phyloP scores from a whole-genome alignment of 768 basidiomycete species.

The Postia placenta region DNA sequence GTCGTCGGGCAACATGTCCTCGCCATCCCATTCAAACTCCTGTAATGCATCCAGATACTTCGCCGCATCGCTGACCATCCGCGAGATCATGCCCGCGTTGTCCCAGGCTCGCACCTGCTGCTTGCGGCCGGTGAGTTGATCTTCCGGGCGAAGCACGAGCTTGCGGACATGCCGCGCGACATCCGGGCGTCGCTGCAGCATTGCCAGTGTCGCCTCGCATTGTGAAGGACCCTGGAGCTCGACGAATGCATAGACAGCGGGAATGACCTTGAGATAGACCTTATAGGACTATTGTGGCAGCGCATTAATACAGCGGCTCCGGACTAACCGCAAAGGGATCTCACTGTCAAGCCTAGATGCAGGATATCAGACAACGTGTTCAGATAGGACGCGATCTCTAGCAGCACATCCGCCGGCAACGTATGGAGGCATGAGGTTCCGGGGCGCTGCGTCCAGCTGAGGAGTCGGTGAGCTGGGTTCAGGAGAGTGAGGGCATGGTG shows the following conservation, averaged over 20 bases:
- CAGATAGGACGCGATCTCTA: constrained; percentile 56
- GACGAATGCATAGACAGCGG: constrained; percentile 56
- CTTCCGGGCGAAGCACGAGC: constrained; percentile 43
- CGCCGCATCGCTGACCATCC: constrained; percentile 44
- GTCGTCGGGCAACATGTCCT: constrained; percentile 53
- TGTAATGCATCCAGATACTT: constrained; percentile 54
- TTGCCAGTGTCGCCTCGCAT: constrained; percentile 55
- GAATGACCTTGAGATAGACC: constrained; percentile 45
- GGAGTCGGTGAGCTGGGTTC: neutral
- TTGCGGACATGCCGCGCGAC: constrained; percentile 65
- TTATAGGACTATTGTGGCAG: constrained; percentile 40
- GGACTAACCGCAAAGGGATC: constrained; percentile 22
- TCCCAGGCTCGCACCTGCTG: constrained; percentile 21
- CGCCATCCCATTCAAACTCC: constrained; percentile 68
- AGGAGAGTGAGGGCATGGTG: neutral
- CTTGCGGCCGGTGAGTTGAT: constrained; percentile 1
- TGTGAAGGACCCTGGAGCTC: constrained; percentile 49
- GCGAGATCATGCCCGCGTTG: constrained; percentile 35
- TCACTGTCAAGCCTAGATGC: constrained; percentile 53
- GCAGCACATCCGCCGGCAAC: constrained; percentile 56
- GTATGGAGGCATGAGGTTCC: neutral
- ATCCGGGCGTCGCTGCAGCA: constrained; percentile 49
- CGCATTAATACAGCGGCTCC: neutral
- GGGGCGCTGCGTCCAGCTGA: neutral
- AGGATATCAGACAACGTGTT: constrained; percentile 48